Base-by-base conservation (phyloP, 2,329 filamentous ascomycete genomes). In the Sclerotiophoma versabilis region DNA sequence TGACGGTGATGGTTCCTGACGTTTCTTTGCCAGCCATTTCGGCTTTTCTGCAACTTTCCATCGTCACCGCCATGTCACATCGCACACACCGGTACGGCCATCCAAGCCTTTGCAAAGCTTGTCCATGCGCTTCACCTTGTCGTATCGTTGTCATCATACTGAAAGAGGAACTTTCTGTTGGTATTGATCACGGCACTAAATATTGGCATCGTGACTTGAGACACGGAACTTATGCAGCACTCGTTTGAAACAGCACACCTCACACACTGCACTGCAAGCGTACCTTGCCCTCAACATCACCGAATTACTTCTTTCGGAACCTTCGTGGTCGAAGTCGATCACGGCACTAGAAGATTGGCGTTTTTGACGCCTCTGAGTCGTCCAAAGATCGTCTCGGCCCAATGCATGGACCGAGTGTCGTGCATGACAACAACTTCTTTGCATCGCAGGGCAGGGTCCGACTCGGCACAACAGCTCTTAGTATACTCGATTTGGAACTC, bases 321-420 rank as follows among this genome's bases (percentile, higher is more conserved):
- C 12, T 32, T 33, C 20, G 23, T 11, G 14, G 27, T 44, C 9
- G 17, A 48, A 22, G 27, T 60, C 49, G 60, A 60, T 58, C 42
- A 44, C 56, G 49, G 60, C 60, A 57, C 60, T 63, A 63, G 48
- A 63, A 50, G 49, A 51, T 63, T 63, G 60, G 60, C 60, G 58
- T 51, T 56, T 56, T 42, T 14, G 32, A 30, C 11, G 26, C 46
- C 46, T 46, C 29, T 50, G 34, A 50, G 46, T 49, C 52, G 46
- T 12, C 23, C 6, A 30, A 25, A 34, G 29, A 14, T 34, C 41
- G 57, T 53, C 42, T 45, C 30, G 52, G 36, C 42, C 14, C 42
- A 37, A 20, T 15, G 9, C 25, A n/a, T 25, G 36, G 26, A 47
- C 29, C 36, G 22, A 43, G 34, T 50, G 46, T 34, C 37, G 17